Percentiles rank a stretch among this genome's conserved stretches.
phyloP scores from a whole-genome alignment of 352 stramenopile genomes.

The Phytophthora quininea region DNA sequence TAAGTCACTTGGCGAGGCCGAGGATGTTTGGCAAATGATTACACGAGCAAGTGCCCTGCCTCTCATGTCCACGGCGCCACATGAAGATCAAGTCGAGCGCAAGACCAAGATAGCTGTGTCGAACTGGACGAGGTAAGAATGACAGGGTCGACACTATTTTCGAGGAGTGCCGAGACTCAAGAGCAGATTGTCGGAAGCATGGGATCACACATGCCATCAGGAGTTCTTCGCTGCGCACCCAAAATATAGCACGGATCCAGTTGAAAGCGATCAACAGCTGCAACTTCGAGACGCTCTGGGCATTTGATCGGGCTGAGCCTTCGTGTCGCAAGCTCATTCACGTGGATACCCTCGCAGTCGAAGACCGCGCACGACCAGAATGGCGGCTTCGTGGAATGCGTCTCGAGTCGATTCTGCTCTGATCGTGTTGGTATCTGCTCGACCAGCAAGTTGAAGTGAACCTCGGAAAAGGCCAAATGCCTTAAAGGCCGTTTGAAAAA shows the following conservation, averaged over 20 bases:
- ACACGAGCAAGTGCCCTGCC: background rate
- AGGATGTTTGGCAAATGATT: constrained; percentile 13
- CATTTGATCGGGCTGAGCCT: background rate
- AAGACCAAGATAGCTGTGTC: constrained; percentile 1
- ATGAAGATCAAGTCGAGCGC: background rate
- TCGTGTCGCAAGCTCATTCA: background rate
- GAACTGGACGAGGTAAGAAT: background rate
- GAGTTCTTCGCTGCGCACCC: no score
- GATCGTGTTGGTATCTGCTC: background rate
- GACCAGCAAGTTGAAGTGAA: constrained; percentile 12
- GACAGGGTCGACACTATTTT: background rate
- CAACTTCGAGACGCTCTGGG: background rate
- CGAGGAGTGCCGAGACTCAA: background rate
- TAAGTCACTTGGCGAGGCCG: constrained; percentile 5
- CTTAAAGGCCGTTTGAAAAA: no score
- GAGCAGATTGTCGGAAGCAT: no score
- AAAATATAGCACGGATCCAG: no score
- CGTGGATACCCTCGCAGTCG: background rate
- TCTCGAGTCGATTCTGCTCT: constrained; percentile 1
- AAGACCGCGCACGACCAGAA: constrained; percentile 5
- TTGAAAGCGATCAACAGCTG: no score
- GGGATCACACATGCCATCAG: no score
- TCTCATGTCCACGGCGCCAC: background rate
- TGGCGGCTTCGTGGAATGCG: constrained; percentile 14
- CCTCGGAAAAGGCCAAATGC: no score